Conservation (phyloP, 768 basidiomycete species). For the Termitomyces sp. region DNA sequence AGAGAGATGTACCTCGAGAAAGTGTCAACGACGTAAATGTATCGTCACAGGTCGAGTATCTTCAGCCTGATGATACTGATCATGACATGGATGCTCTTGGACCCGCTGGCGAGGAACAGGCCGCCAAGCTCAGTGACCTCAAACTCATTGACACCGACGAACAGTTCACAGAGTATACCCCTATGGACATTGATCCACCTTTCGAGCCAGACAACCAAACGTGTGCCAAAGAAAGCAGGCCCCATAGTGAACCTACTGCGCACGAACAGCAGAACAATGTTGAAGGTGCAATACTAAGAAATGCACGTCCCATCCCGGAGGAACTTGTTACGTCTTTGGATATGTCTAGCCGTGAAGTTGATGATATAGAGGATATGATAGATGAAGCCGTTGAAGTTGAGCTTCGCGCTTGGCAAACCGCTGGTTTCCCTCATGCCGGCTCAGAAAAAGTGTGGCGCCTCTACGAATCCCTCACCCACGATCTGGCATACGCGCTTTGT, state of each 20-base stretch:
- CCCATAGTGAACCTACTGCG: conserved; percentile 20
- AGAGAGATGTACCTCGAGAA: conserved; percentile 26
- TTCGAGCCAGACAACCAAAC: conserved; percentile 21
- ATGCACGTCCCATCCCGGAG: conserved; percentile 13
- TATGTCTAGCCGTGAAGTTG: conserved; percentile 21
- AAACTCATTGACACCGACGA: conserved; percentile 62
- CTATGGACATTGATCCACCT: conserved; percentile 46
- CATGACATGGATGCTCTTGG: conserved; percentile 87
- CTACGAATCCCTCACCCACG: conserved; percentile 87
- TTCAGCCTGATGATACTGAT: conserved; percentile 60
- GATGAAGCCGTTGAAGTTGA: conserved; percentile 36
- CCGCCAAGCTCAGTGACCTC: conserved; percentile 76
- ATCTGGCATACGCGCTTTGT: conserved; percentile 87
- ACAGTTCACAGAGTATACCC: conserved; percentile 21
- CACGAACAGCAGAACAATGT: conserved; percentile 22
- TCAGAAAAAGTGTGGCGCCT: conserved; percentile 85
- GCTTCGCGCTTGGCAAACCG: conserved; percentile 55
- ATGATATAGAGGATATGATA: conserved; percentile 28
- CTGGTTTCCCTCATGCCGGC: conserved; percentile 46
- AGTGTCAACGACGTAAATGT: conserved; percentile 30
- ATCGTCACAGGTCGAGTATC: conserved; percentile 66
- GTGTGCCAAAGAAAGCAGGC: conserved; percentile 12
- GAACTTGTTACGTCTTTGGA: conserved; percentile 18
- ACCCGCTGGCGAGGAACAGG: conserved; percentile 78
- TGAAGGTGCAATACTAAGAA: conserved; percentile 45